Base-by-base conservation (phyloP, 78 protist species). In the Chrysochromulina tobinii region DNA sequence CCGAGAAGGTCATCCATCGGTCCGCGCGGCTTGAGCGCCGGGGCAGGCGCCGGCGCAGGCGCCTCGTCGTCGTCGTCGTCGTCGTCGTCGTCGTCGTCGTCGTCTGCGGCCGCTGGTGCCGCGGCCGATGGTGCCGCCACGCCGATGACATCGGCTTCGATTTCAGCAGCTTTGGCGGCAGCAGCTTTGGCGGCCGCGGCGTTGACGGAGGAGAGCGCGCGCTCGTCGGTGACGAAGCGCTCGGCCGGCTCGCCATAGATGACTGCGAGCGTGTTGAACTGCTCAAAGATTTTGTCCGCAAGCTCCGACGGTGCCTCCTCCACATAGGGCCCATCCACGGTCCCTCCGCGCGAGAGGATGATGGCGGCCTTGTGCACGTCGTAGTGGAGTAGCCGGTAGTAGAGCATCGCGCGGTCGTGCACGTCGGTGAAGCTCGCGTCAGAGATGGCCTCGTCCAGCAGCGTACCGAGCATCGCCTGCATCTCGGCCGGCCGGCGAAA, bases 331-430 rank as follows among this genome's bases (percentile, higher is more conserved):
- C 54, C 69, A 1, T 7, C 27, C 69, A 27, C 69, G 51, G 7
- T 3, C 55, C 17, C 48, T 3, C 5, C 8, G 38, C 4, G 1
- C 50, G 72, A 14, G 18, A 27, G 17, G 23, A 23, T 55, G 55
- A 8, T 18, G 11, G 27, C 50, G 53, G 81, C 57, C n/a, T 50
- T n/a, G 18, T 53, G 17, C 27, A 92, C 92, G 84, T 89, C 94
- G 12, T 51, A 25, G 1, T 66, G 66, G 58, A 97, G 73, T 11
- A 96, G 64, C 50, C 99, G 84, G 81, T 96, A 95, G 93, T 97
- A 97, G 38, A 96, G 84, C 67, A 97, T 92, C 38, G 97, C 96
- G 64, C 95, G 94, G 79, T 97, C 99, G 85, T 96, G 98, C 27
- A 96, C 96, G n/a, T 96, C 98, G 69, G 96, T 96, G 93, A 92